phyloP scores from a whole-genome alignment of 2,329 filamentous ascomycete genomes.

The Fusarium vanettenii region DNA sequence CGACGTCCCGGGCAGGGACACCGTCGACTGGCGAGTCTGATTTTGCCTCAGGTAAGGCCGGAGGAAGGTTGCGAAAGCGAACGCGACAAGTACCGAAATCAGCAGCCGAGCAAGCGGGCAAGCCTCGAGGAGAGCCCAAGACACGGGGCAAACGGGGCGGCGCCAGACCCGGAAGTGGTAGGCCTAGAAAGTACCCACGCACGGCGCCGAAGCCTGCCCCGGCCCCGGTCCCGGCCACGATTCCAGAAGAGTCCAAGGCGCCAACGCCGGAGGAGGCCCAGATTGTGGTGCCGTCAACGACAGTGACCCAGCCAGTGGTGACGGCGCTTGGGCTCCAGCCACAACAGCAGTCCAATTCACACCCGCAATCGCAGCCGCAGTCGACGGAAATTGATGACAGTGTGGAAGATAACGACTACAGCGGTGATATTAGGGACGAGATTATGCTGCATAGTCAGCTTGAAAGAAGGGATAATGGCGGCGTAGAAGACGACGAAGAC shows the following conservation, averaged over 20 bases:
- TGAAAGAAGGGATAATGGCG: conserved; percentile 5
- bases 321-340: conserved; percentile 2
- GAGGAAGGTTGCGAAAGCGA: conserved; percentile 44
- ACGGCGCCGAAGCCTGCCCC: conserved; percentile 32
- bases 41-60: conserved; percentile 27
- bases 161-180: conserved; percentile 52
- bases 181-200: conserved; percentile 54
- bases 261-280: conserved; percentile 20
- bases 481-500: conserved; percentile 46
- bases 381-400: conserved; percentile 17
- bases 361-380: not conserved
- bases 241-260: conserved; percentile 2
- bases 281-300: conserved; percentile 20
- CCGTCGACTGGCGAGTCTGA: conserved; percentile 42
- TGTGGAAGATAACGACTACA: conserved; percentile 47
- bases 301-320: conserved; percentile 17
- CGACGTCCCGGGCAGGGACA: conserved; percentile 33
- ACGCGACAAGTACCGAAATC: conserved; percentile 28
- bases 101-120: conserved; percentile 17
- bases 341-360: not conserved
- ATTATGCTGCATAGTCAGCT: conserved; percentile 26
- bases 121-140: conserved; percentile 42
- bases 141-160: conserved; percentile 52
- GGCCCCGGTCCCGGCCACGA: not conserved
- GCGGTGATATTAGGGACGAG: conserved; percentile 41